A percentile compares a stretch with the other conserved stretches of the same genome.
Evolutionary conservation across 495 filamentous ascomycete species (phyloP).

Genomic region (Oidiodendron maius): DNA sequence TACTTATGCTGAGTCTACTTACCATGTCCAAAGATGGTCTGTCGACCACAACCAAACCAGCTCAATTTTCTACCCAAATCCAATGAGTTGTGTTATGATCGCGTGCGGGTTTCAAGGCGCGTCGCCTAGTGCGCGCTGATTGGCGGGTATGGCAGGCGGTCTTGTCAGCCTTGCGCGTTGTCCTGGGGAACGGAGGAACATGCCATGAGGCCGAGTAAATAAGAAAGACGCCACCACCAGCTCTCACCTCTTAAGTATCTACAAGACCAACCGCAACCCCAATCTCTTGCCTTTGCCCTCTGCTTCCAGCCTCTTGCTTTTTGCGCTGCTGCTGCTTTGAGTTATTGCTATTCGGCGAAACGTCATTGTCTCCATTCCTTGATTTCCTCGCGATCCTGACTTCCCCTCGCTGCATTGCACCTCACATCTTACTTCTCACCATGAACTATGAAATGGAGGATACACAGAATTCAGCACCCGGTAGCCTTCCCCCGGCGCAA

Average conservation of each 20-base stretch:
- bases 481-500: constrained; percentile 39
- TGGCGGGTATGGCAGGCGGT: constrained; percentile 11
- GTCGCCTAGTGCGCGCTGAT: constrained; percentile 10
- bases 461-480: constrained; percentile 64
- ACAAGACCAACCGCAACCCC: constrained; percentile 6
- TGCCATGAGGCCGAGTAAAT: no score
- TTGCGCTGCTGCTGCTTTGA: no score
- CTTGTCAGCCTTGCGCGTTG: constrained; percentile 14
- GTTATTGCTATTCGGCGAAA: no score
- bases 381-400: no score
- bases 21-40: constrained; percentile 21
- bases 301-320: no score
- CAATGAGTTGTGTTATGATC: constrained; percentile 20
- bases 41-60: not conserved
- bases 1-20: constrained; percentile 12
- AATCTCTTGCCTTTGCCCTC: no score
- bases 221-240: not conserved
- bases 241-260: constrained; percentile 1
- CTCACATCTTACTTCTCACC: constrained; percentile 8
- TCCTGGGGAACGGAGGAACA: not conserved
- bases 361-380: constrained; percentile 13
- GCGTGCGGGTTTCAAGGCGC: constrained; percentile 17
- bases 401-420: no score
- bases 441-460: constrained; percentile 48
- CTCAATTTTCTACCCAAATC: constrained; percentile 7